Base-by-base conservation (phyloP, 352 stramenopile genomes). In the Pythium insidiosum region DNA sequence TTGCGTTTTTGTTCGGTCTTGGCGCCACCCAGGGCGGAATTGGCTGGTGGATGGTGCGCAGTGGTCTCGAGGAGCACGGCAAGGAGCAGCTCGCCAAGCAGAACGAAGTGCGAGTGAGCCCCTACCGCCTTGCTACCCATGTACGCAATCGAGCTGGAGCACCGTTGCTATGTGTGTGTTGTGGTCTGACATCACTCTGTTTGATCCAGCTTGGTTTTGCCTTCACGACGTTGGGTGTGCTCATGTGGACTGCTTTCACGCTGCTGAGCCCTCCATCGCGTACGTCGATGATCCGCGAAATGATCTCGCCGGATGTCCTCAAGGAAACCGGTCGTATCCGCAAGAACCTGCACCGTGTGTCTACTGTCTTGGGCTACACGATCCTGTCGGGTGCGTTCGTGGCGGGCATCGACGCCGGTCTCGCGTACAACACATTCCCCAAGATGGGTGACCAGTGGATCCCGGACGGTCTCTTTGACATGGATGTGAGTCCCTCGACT, bases 41-140 rank as follows among this genome's bases (percentile, higher is more conserved):
- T 18, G 97, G 97, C 39, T 99, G 97, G 97, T 99, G 96, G 96
- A 99, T 99, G 97, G 97, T 99, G 38, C 96, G 97, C 67, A 98
- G 85, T 53, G 97, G 97, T 13, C 67, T 99, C 3, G 93, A 98
- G 47, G 83, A 99, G 21, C 88, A 97, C 66, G 77, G 73, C 43
- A 59, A 83, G 26, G 64, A 86, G 47, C 74, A 88, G 43, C 50
- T 90, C 12, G 29, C 68, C 28, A 86, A 94, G 50, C 63, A 69
- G 35, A 92, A 95, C 29, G 93, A 99, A 75, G 97, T 99, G 56
- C 89, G 97, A 51, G 97, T 99, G 18, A 97, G 81, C 47, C 96
- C 96, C 4, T 97, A 99, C 67, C 77, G 97, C 35, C 78, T 99
- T 33, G 91, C 97, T 15, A 90, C 96, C 1, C 97, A 99, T 50